phyloP scores from a whole-genome alignment of 345 rosid genomes.

The Dipteronia sinensis region DNA sequence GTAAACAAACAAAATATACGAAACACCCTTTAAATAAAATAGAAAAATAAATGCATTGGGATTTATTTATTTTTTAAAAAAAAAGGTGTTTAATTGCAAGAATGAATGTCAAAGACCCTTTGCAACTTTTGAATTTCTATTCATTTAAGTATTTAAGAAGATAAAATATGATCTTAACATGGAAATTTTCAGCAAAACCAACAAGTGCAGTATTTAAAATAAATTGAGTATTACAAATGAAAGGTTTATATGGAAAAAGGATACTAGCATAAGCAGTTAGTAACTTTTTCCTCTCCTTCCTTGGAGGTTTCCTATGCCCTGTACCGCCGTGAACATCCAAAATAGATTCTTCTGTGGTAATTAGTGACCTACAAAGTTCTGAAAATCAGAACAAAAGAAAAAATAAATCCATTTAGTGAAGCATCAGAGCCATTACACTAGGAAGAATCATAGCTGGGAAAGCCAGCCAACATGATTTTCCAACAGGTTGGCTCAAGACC shows the following conservation, averaged over 20 bases:
- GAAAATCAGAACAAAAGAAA: slow-evolving; percentile 27
- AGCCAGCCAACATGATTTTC: background rate
- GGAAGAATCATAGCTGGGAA: slow-evolving; percentile 10
- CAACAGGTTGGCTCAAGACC: background rate
- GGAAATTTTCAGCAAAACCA: background rate
- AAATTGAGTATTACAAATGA: background rate
- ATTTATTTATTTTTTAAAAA: background rate
- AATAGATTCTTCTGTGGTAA: slow-evolving; percentile 29
- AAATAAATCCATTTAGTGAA: slow-evolving; percentile 31
- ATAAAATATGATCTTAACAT: slow-evolving; percentile 6
- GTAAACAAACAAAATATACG: slow-evolving; percentile 17
- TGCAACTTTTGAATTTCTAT: background rate
- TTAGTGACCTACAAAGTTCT: slow-evolving; percentile 59
- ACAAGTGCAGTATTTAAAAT: background rate
- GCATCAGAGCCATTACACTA: slow-evolving; percentile 19
- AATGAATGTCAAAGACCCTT: background rate
- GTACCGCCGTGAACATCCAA: slow-evolving; percentile 38
- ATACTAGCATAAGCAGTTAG: slow-evolving; percentile 47
- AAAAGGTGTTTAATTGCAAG: background rate
- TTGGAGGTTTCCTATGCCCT: slow-evolving; percentile 50
- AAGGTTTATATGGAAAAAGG: slow-evolving; percentile 21
- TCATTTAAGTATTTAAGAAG: background rate
- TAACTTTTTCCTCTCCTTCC: slow-evolving; percentile 59
- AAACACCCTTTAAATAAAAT: slow-evolving; percentile 5
- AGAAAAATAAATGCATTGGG: background rate